phyloP scores from a whole-genome alignment of 257 asterid genomes.

The Fraxinus pennsylvanica region DNA sequence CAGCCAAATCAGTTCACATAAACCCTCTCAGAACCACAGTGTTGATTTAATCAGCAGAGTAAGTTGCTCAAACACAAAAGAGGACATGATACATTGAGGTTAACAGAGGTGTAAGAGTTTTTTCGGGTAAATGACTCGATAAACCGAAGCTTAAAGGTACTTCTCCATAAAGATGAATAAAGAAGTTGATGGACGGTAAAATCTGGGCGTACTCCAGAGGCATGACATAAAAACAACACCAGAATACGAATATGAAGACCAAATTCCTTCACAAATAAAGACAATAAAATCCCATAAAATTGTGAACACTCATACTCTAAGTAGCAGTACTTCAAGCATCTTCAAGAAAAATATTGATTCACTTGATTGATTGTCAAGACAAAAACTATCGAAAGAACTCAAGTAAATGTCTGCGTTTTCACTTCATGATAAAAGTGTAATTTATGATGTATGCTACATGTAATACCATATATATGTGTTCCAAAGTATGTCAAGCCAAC shows the following conservation, averaged over 20 bases:
- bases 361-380: too few relatives aligned
- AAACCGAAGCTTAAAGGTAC: not conserved
- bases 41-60: not conserved
- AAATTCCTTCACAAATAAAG: not conserved
- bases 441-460: too few relatives aligned
- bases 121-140: not conserved
- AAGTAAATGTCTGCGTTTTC: too few relatives aligned
- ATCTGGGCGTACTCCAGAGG: not conserved
- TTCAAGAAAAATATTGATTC: not conserved
- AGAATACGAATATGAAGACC: not conserved
- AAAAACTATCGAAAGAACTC: too few relatives aligned
- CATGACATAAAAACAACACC: not conserved
- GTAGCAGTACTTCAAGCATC: not conserved
- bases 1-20: conserved; percentile 16
- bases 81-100: not conserved
- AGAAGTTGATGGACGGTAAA: not conserved
- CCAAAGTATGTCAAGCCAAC: too few relatives aligned
- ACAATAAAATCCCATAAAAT: not conserved
- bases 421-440: too few relatives aligned
- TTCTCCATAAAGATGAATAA: not conserved
- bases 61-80: conserved; percentile 2
- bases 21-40: conserved; percentile 12
- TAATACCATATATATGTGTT: too few relatives aligned
- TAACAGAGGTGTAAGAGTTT: not conserved
- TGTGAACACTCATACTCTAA: not conserved